Conservation (phyloP, 192 early-diverging fungal genomes). For the Thamnidium elegans region DNA sequence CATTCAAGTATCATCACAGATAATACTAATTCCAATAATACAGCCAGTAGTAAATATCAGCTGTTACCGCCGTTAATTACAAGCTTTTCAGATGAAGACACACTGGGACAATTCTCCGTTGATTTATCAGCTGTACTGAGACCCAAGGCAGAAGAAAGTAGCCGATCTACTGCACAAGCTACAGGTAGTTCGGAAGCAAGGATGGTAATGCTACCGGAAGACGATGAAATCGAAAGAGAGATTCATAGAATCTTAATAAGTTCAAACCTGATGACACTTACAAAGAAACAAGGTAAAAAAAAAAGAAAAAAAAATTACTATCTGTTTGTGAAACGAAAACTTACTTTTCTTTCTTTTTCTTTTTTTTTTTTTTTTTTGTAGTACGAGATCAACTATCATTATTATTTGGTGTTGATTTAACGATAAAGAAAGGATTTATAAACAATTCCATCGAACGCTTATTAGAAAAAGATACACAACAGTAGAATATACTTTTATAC, state of each 20-base stretch:
- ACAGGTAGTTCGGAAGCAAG: conserved; percentile 5
- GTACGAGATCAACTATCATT: conserved; percentile 62
- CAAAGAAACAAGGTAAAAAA: conserved; percentile 60
- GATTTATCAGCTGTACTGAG: conserved; percentile 17
- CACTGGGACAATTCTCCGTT: conserved; percentile 18
- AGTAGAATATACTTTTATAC: background rate
- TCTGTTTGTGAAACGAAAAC: background rate
- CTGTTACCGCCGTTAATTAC: conserved; percentile 8
- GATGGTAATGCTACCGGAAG: conserved; percentile 15
- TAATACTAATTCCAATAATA: background rate
- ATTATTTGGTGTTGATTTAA: conserved; percentile 66
- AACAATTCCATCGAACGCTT: conserved; percentile 55
- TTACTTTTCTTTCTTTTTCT: conserved; percentile 17
- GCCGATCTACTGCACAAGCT: background rate
- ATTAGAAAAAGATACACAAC: conserved; percentile 22
- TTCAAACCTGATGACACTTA: conserved; percentile 61
- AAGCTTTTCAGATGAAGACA: conserved; percentile 8
- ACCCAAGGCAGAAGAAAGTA: conserved; percentile 4
- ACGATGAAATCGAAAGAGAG: conserved; percentile 53
- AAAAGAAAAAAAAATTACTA: background rate
- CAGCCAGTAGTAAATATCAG: background rate
- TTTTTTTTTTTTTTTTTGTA: conserved; percentile 15
- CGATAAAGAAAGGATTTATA: conserved; percentile 63
- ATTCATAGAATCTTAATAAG: conserved; percentile 64
- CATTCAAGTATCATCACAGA: background rate